phyloP scores from a whole-genome alignment of 2,329 filamentous ascomycete species.

The Aureobasidium sp. region DNA sequence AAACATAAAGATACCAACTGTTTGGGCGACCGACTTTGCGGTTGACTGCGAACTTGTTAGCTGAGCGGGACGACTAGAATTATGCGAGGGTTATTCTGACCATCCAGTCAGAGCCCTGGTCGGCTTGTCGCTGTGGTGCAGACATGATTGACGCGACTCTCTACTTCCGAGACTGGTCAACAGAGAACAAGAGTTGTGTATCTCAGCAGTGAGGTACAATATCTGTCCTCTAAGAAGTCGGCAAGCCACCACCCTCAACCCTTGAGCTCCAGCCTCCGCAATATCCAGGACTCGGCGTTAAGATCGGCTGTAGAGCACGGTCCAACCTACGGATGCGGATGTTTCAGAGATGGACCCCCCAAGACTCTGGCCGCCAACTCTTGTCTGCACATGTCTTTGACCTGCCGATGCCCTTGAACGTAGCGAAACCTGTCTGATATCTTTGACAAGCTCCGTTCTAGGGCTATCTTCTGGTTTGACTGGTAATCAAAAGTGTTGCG shows the following conservation, averaged over 20 bases:
- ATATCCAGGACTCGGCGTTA: background rate
- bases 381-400: background rate
- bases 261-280: slow-evolving; percentile 4
- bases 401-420: background rate
- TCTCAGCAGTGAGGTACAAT: background rate
- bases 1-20: slow-evolving; percentile 52
- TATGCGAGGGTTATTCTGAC: background rate
- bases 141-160: slow-evolving; percentile 11
- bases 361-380: background rate
- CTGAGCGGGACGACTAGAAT: background rate
- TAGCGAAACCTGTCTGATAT: background rate
- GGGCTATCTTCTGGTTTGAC: background rate
- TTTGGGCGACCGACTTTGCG: slow-evolving; percentile 40
- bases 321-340: background rate
- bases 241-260: background rate
- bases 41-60: background rate
- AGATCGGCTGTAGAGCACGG: background rate
- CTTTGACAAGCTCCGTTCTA: background rate
- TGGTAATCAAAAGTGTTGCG: background rate
- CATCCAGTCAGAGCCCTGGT: slow-evolving; percentile 6
- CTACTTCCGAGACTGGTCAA: background rate
- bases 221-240: background rate
- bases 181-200: background rate
- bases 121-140: slow-evolving; percentile 16
- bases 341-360: background rate